Conservation (phyloP, 208 protist genomes). For the Leptomonas pyrrhocoris region DNA sequence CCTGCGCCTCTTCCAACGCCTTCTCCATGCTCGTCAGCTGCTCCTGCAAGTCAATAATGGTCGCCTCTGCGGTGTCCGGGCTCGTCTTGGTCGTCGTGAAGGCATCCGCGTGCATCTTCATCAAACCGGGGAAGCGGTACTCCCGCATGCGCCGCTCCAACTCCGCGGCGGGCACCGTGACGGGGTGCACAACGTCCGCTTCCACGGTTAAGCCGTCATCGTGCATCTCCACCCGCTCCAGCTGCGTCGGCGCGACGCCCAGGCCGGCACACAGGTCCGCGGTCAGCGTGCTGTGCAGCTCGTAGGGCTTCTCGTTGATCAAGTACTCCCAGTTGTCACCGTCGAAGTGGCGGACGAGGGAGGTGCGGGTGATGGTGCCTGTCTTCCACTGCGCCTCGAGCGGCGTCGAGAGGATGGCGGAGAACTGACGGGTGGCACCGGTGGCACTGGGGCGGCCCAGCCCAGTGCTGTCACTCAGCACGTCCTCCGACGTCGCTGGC, state of each 20-base stretch:
- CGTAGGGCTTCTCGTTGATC: conserved; percentile 51
- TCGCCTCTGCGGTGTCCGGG: conserved; percentile 50
- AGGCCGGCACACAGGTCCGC: conserved; percentile 53
- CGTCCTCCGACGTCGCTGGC: conserved; percentile 6
- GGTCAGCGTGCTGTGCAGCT: conserved; percentile 43
- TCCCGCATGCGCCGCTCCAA: conserved; percentile 42
- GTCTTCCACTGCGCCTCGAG: conserved; percentile 10
- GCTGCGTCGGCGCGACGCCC: conserved; percentile 44
- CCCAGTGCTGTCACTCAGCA: conserved; percentile 1
- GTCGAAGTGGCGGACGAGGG: conserved; percentile 38
- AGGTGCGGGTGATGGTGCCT: conserved; percentile 17
- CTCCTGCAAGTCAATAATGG: conserved; percentile 33
- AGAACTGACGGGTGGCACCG: not conserved
- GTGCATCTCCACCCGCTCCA: conserved; percentile 33
- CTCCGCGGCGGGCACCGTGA: conserved; percentile 34
- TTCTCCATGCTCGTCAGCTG: conserved; percentile 42
- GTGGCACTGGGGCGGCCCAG: not conserved
- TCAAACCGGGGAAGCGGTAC: conserved; percentile 48
- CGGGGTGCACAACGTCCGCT: conserved; percentile 48
- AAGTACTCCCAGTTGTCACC: conserved; percentile 63
- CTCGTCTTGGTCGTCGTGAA: conserved; percentile 32
- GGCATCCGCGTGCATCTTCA: conserved; percentile 37
- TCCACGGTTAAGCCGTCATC: conserved; percentile 35
- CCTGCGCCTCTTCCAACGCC: conserved; percentile 31
- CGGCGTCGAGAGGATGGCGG: conserved; percentile 9